Conservation (phyloP, 805 yeast genomes). For the Myxozyma monticola region DNA sequence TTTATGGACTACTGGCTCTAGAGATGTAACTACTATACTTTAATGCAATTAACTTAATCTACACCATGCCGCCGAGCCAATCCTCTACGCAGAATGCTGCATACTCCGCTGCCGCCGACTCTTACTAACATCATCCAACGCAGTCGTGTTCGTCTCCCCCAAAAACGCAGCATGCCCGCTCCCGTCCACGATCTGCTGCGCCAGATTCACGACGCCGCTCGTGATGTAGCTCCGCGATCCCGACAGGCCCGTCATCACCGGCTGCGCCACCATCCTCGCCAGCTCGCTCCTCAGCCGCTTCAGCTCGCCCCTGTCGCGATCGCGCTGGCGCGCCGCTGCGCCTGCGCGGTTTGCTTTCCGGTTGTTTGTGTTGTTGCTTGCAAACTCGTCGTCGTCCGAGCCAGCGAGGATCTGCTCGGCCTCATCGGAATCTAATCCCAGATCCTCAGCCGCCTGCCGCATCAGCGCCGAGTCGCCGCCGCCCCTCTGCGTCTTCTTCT, state of each 20-base stretch:
- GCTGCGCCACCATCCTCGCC: slow-evolving; percentile 30
- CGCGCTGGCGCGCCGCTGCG: slow-evolving; percentile 32
- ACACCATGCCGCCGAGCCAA: too few species aligned
- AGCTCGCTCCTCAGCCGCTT: slow-evolving; percentile 33
- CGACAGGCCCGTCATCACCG: slow-evolving; percentile 32
- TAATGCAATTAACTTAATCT: too few species aligned
- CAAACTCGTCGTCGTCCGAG: slow-evolving; percentile 24
- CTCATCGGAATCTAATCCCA: slow-evolving; percentile 80
- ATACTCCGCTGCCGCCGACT: slow-evolving; percentile 11
- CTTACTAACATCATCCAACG: slow-evolving; percentile 59
- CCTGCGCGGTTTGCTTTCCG: slow-evolving; percentile 38
- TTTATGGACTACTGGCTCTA: too few species aligned
- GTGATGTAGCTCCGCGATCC: slow-evolving; percentile 37
- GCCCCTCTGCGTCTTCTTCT: slow-evolving; percentile 45
- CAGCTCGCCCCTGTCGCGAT: slow-evolving; percentile 10
- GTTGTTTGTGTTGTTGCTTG: slow-evolving; percentile 31
- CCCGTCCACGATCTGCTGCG: slow-evolving; percentile 56
- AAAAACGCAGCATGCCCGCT: slow-evolving; percentile 65
- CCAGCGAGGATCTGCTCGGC: slow-evolving; percentile 57
- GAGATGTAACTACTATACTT: too few species aligned
- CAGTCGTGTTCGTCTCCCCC: slow-evolving; percentile 69
- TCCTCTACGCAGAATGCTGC: too few species aligned
- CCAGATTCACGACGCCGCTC: slow-evolving; percentile 38
- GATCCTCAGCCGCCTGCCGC: slow-evolving; percentile 86
- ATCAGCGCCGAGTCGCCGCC: slow-evolving; percentile 70